Conservation (phyloP, 257 asterid genomes). For the Mentha longifolia region DNA sequence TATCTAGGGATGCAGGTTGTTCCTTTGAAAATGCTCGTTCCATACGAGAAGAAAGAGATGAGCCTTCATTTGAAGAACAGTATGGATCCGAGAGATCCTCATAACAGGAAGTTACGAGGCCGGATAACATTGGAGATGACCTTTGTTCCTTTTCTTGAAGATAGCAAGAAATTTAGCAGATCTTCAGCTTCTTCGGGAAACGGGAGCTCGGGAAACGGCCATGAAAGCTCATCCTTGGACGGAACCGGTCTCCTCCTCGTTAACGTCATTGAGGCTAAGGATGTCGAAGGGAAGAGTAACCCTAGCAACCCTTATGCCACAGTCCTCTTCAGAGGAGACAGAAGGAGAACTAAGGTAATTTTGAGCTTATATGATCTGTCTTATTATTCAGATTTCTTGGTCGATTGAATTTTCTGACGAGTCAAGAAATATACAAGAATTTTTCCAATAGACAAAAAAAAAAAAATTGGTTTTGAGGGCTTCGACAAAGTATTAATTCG, state of each 20-base stretch:
- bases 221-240: constrained; percentile 39
- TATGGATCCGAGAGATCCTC: constrained; percentile 57
- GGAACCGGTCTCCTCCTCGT: constrained; percentile 76
- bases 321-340: constrained; percentile 66
- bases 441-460: not conserved
- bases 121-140: constrained; percentile 50
- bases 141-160: constrained; percentile 75
- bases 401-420: too few relatives aligned
- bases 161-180: constrained; percentile 49
- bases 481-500: too few relatives aligned
- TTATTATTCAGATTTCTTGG: too few relatives aligned
- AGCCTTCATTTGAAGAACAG: constrained; percentile 62
- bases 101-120: constrained; percentile 63
- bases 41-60: constrained; percentile 57
- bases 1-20: constrained; percentile 83
- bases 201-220: constrained; percentile 35
- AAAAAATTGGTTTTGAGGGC: too few relatives aligned
- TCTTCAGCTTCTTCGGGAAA: constrained; percentile 22
- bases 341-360: constrained; percentile 67
- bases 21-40: constrained; percentile 52
- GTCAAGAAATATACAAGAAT: too few relatives aligned
- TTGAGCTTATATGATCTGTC: not conserved
- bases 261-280: constrained; percentile 55
- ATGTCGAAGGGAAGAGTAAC: constrained; percentile 65
- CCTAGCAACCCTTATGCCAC: constrained; percentile 63